Base-by-base conservation (phyloP, 148 eudicot species). In the Rhododendron vialii region DNA sequence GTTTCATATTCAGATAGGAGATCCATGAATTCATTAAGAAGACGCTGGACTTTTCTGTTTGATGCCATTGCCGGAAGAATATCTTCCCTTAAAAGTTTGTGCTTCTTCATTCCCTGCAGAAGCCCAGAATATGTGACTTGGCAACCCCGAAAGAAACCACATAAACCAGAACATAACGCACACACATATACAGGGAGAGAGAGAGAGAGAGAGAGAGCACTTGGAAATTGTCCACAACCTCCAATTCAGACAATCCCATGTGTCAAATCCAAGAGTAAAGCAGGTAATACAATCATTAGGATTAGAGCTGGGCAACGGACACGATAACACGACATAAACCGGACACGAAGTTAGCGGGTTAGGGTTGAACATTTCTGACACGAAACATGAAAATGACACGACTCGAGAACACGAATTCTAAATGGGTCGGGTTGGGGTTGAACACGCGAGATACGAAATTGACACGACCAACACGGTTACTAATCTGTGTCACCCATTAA, bases 31-130 rank as follows among this genome's bases (percentile, higher is more conserved):
- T 97, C 99, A 63, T 94, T 97, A 4, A 97, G 95, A 84, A 95
- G 88, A 57, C 98, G 92, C 84, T 97, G 99, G 9, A 97, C 94
- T 92, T 97, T 97, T 83, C 98, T 86, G 85, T 97, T 97, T 77
- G 99, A 95, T 26, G 99, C 99, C 92, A 94, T 90, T 78, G 99
- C 96, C 24, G 98, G 99, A 86, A 97, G 96, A 85, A 97, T 93
- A 86, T 97, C 99, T 88, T 97, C 99, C 47, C 94, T 95, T 59
- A 97, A 91, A 51, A 97, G 95, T 89, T 91, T 94, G 90, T 95
- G 99, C 90, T 97, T 97, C 65, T 92, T 91, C 96, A 97, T 89
- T 84, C 98, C 98, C 99, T 96, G 93, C 84, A 78, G 65, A 76
- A 18, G 83, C 57, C 61, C 67, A 84, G n/a, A 80, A 45, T 84